These are phyloP conservation scores for Rusavskia elegans DNA, from an alignment of 495 filamentous ascomycete genomes.

Conservation along the genomic window DNA sequence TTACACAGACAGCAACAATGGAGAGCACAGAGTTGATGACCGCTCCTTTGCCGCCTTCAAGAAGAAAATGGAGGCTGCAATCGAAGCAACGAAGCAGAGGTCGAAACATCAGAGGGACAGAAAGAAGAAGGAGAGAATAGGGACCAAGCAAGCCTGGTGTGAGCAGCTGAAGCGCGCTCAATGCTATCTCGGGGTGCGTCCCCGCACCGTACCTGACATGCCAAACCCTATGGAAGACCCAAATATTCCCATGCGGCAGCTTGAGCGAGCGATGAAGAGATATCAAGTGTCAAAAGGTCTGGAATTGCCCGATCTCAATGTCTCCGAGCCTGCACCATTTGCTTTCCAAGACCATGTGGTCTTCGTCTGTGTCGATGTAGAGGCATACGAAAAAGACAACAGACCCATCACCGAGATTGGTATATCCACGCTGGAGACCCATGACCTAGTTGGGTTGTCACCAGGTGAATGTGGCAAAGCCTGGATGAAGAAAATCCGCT, in stretches of 20 bases:
- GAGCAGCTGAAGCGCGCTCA: slow-evolving; percentile 43
- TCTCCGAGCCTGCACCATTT: slow-evolving; percentile 22
- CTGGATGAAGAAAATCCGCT: slow-evolving; percentile 49
- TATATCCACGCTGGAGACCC: slow-evolving; percentile 65
- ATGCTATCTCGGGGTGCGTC: slow-evolving; percentile 50
- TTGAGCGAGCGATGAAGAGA: slow-evolving; percentile 8
- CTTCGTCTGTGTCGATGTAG: slow-evolving; percentile 69
- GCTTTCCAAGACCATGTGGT: slow-evolving; percentile 39
- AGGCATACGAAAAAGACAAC: slow-evolving; percentile 54
- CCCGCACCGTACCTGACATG: slow-evolving; percentile 2
- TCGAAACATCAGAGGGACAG: slow-evolving; percentile 30
- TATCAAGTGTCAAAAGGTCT: slow-evolving; percentile 5
- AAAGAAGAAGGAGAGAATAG: slow-evolving; percentile 31
- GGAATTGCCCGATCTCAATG: slow-evolving; percentile 18
- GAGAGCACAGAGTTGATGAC: slow-evolving; percentile 10
- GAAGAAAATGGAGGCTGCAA: slow-evolving; percentile 27
- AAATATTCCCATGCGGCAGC: background rate
- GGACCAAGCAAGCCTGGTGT: slow-evolving; percentile 29
- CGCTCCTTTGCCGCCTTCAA: slow-evolving; percentile 29
- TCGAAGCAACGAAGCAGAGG: slow-evolving; percentile 27
- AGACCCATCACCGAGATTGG: slow-evolving; percentile 69
- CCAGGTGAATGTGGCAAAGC: slow-evolving; percentile 42
- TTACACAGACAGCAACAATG: background rate
- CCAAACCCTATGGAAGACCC: background rate
- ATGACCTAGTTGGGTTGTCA: slow-evolving; percentile 30